Evolutionary conservation across 163 green algal genomes (phyloP), one percentile per base, ranked within the genome.

Genomic region (Picocystis sp.): DNA sequence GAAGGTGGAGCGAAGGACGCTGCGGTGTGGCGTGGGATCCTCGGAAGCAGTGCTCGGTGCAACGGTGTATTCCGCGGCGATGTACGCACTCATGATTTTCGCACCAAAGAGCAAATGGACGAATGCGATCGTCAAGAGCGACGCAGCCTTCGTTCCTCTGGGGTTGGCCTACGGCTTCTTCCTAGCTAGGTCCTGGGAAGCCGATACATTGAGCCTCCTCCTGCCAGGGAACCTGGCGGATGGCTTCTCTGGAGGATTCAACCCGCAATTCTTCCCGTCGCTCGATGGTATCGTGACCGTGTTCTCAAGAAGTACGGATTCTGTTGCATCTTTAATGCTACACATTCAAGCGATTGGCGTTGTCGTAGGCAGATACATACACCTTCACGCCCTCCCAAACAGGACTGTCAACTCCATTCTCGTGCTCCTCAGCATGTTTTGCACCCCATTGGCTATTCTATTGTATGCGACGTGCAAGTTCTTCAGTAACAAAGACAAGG

Each of bases 301-400:
- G 2, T 92, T 94, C 57, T 67, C 61, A 2, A 67, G 81, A 12
- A 49, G 69, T 13, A 52, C 64, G 3, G 19, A 45, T 19, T 92
- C 83, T 11, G 73, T 83, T 1, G 77, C 85, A 10, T 86, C 74
- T 2, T 68, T 85, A 14, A 79, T 84, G 75, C 57, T 93, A 29
- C 85, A 94, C 55, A 52, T 94, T 5, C 47, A 84, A 33, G 64
- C 68, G 22, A 76, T 94, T 57, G 90, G 93, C 63, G 53, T 94
- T 14, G 87, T 94, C 65, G 65, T 77, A 1, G 83, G 74, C 2
- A 51, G 79, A 21, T 54, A 24, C 3, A 47, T 66, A 5, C 83
- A 75, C 56, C 25, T 83, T 1, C 51, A 85, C 53, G 77, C 29
- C 8, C 29, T 38, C 29, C 29, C 29, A 38, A 8, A 5, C 5